These are phyloP conservation scores for Beauveria medogensis DNA, from an alignment of 2,329 filamentous ascomycete genomes.

Conservation along the genomic window DNA sequence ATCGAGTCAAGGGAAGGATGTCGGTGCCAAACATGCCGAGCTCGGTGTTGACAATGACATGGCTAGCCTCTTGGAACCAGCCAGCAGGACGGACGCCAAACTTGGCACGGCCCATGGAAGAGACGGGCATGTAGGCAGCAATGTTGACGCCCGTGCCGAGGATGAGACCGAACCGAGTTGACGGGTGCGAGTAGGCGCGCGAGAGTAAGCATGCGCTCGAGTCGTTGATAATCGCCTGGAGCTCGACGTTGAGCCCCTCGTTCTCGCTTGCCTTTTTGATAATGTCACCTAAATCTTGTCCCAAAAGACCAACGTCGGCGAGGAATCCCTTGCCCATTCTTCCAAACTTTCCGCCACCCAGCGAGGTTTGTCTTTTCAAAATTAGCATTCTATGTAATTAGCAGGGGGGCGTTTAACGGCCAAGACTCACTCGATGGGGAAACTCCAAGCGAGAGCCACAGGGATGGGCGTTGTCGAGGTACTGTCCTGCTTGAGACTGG, in stretches of 20 bases:
- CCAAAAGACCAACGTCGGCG: slow-evolving; percentile 48
- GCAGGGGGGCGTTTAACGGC: background rate
- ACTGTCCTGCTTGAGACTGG: slow-evolving; percentile 30
- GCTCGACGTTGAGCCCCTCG: slow-evolving; percentile 43
- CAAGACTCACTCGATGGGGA: slow-evolving; percentile 56
- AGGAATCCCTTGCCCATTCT: slow-evolving; percentile 60
- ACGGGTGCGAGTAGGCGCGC: slow-evolving; percentile 49
- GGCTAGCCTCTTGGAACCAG: slow-evolving; percentile 51
- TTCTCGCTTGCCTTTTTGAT: slow-evolving; percentile 46
- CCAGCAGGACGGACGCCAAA: slow-evolving; percentile 45
- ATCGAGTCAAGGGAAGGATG: slow-evolving; percentile 51
- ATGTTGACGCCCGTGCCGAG: slow-evolving; percentile 61
- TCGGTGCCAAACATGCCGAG: slow-evolving; percentile 57
- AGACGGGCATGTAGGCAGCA: slow-evolving; percentile 54
- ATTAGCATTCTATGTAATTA: slow-evolving; percentile 16
- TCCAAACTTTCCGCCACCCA: slow-evolving; percentile 49
- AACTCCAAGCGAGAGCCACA: slow-evolving; percentile 60
- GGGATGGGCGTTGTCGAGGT: slow-evolving; percentile 38
- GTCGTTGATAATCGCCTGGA: slow-evolving; percentile 59
- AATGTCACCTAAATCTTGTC: slow-evolving; percentile 52
- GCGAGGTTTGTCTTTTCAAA: slow-evolving; percentile 49
- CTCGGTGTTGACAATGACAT: slow-evolving; percentile 61
- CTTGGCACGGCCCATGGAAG: slow-evolving; percentile 45
- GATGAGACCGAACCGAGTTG: slow-evolving; percentile 56
- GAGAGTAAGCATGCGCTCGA: slow-evolving; percentile 59